A percentile compares a stretch with the other conserved stretches of the same genome.
Evolutionary conservation across 345 rosid species (phyloP).

Genomic region (Murraya paniculata): DNA sequence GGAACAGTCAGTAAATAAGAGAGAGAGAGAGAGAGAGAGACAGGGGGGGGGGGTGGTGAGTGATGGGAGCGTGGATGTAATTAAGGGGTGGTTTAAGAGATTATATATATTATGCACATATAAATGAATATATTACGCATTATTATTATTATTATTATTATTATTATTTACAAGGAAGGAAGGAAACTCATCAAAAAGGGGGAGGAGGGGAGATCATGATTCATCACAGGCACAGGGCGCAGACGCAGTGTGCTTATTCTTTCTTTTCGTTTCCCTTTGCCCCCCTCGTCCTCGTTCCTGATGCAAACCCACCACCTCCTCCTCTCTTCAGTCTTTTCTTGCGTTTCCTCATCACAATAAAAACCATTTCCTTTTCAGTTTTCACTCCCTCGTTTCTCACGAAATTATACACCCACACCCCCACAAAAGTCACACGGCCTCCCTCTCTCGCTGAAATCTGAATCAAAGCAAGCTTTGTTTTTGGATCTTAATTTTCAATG

Average conservation of each 20-base stretch:
- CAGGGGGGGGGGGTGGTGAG: slow-evolving; percentile 11
- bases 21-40: slow-evolving; percentile 29
- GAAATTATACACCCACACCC: slow-evolving; percentile 6
- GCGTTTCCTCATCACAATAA: slow-evolving; percentile 2
- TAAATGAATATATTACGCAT: neutral
- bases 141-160: neutral
- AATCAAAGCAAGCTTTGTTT: neutral
- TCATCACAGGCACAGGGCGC: too few relatives aligned
- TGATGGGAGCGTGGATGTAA: slow-evolving; percentile 23
- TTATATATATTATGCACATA: slow-evolving; percentile 30
- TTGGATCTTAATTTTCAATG: neutral
- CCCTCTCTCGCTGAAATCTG: slow-evolving; percentile 3
- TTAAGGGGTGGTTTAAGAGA: slow-evolving; percentile 18
- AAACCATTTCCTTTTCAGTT: neutral
- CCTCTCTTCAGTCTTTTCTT: slow-evolving; percentile 21
- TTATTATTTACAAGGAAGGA: slow-evolving; percentile 19
- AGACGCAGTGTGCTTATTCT: slow-evolving; percentile 24
- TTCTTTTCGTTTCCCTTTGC: neutral
- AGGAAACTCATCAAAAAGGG: slow-evolving; percentile 22
- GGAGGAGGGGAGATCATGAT: too few relatives aligned
- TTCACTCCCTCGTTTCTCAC: slow-evolving; percentile 35
- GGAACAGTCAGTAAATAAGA: slow-evolving; percentile 33
- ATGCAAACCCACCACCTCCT: slow-evolving; percentile 17
- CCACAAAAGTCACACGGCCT: slow-evolving; percentile 3
- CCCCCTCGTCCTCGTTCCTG: slow-evolving; percentile 27